Base-by-base conservation (phyloP, 2,329 filamentous ascomycete genomes). In the Cadophora gregata region DNA sequence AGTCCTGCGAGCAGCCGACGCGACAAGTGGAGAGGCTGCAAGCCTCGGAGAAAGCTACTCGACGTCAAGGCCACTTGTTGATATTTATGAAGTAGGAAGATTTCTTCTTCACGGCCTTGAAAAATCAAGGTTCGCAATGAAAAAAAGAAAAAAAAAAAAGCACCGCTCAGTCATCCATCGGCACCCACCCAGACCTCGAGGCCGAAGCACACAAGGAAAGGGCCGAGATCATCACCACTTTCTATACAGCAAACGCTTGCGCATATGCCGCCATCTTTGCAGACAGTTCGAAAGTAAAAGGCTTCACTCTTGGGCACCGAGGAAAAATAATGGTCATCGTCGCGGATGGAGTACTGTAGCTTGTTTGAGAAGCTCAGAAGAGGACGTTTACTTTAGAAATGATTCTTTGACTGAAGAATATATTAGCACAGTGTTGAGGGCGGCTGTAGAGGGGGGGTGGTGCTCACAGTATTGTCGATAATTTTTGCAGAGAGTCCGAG, bases 341-440 rank as follows among this genome's bases (percentile, higher is more conserved):
- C 92, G 92, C 93, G 92, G 91, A 89, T 95, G 88, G 88, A 88
- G 62, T 12, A 93, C 90, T 95, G 91, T 93, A 88, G 92, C 93
- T 97, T 86, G 85, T 91, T 87, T 93, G 86, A 88, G 88, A 88
- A 95, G 90, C 89, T 93, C 90, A 96, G 92, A 93, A 88, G 86
- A 85, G 86, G 91, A 93, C 89, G 89, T 92, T 86, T 90, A 94
- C 93, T 97, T 93, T 94, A 96, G 91, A 97, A 96, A 92, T 93
- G 92, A 95, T 95, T 94, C 92, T 93, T 72, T 73, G 68, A 59
- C 42, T 59, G 25, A 24, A 14, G 9, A 64, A 31, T 8, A 14
- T 8, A 25, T 64, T 19, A 53, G 38, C 24, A 64, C 38, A 24
- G n/a, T 21, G 29, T 5, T 21, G 53, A 29, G 29, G 33, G 29